A percentile compares a stretch with the other conserved stretches of the same genome.
Conservation (phyloP, 441 rosid genomes). For the Croton laevigatus region DNA sequence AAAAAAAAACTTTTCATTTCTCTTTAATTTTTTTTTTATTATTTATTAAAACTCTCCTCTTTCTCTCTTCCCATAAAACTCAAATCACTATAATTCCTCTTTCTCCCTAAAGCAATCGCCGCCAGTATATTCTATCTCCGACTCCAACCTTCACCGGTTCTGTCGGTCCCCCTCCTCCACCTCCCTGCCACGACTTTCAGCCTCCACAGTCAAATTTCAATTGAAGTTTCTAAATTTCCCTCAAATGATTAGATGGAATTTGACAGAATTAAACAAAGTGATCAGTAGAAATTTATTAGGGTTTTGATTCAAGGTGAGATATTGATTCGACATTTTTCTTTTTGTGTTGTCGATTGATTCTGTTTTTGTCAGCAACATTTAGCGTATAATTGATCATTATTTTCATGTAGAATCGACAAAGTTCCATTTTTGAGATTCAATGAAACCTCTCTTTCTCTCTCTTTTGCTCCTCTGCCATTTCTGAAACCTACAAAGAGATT, state of each 20-base stretch:
- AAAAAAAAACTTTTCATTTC: not conserved
- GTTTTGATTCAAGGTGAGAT: conserved; percentile 6
- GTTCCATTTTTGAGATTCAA: not conserved
- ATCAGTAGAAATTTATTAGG: not conserved
- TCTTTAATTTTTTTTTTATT: not conserved
- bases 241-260: not conserved
- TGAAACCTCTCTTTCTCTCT: not conserved
- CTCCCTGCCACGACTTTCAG: too few relatives aligned
- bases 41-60: not conserved
- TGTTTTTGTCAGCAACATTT: not conserved
- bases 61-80: not conserved
- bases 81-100: not conserved
- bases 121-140: conserved; percentile 26
- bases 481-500: conserved; percentile 16
- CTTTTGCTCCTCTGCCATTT: conserved; percentile 3
- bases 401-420: not conserved
- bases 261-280: not conserved
- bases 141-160: conserved; percentile 13
- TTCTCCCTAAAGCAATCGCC: not conserved
- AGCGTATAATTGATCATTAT: not conserved
- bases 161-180: not conserved
- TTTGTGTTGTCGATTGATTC: not conserved
- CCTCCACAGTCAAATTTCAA: not conserved
- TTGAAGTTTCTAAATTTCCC: not conserved
- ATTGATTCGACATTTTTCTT: not conserved